phyloP scores from a whole-genome alignment of 257 asterid genomes.

The Petunia secreta region DNA sequence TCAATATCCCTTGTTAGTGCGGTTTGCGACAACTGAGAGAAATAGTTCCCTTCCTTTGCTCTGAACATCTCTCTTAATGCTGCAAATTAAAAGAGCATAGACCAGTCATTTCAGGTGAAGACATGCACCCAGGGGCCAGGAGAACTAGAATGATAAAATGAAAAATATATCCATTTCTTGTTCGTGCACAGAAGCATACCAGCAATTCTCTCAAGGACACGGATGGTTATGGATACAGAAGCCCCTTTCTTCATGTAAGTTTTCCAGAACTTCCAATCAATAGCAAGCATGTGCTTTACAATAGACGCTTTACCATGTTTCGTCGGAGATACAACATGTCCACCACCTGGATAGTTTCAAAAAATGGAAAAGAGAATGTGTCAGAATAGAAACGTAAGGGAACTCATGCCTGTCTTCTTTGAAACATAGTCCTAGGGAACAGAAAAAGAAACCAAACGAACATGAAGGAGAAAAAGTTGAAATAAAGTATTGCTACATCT shows the following conservation, averaged over 20 bases:
- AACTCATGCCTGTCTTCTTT: not conserved
- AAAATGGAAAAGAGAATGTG: not conserved
- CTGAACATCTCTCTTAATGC: constrained; percentile 77
- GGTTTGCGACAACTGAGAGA: constrained; percentile 41
- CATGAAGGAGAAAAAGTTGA: no score
- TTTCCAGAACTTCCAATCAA: constrained; percentile 90
- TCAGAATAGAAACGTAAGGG: not conserved
- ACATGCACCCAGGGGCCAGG: no score
- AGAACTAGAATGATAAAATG: not conserved
- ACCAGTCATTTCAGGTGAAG: not conserved
- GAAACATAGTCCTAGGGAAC: not conserved
- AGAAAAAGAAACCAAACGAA: not conserved
- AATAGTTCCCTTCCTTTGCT: constrained; percentile 55
- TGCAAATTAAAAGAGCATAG: constrained; percentile 40
- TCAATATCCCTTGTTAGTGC: constrained; percentile 51
- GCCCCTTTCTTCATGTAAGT: constrained; percentile 61
- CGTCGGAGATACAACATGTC: constrained; percentile 72
- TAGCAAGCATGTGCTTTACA: constrained; percentile 81
- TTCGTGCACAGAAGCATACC: constrained; percentile 42
- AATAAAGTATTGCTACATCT: no score
- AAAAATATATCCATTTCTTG: not conserved
- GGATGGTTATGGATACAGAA: constrained; percentile 75
- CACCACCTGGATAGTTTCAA: constrained; percentile 67
- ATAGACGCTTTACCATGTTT: constrained; percentile 73
- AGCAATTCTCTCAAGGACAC: constrained; percentile 77